These are phyloP conservation scores for Pluteus cervinus DNA, from an alignment of 768 basidiomycete genomes.

Conservation along the genomic window DNA sequence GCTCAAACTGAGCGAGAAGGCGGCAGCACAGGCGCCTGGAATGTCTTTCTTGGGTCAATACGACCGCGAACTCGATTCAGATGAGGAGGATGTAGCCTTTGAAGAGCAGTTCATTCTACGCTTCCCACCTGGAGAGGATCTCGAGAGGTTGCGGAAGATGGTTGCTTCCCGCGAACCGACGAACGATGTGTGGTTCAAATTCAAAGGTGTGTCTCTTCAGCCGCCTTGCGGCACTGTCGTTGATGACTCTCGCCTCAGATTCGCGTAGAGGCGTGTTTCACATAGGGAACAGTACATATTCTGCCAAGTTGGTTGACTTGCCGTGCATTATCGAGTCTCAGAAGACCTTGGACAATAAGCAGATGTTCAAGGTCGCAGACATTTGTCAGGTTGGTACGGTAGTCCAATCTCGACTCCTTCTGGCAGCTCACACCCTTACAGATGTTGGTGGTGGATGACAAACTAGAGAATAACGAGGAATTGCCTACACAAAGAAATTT, in stretches of 20 bases:
- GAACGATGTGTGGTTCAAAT: slow-evolving; percentile 95
- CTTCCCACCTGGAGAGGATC: slow-evolving; percentile 81
- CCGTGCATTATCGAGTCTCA: slow-evolving; percentile 93
- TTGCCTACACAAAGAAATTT: slow-evolving; percentile 59
- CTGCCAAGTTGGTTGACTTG: slow-evolving; percentile 92
- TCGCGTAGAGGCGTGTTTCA: slow-evolving; percentile 89
- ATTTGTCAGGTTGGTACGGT: slow-evolving; percentile 77
- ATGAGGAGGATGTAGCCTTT: slow-evolving; percentile 90
- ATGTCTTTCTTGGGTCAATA: slow-evolving; percentile 88
- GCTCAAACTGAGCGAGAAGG: slow-evolving; percentile 81
- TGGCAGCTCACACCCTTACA: slow-evolving; percentile 24
- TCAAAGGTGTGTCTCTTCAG: slow-evolving; percentile 61
- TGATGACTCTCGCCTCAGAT: slow-evolving; percentile 41
- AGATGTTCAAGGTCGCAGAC: slow-evolving; percentile 98
- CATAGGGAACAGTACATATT: slow-evolving; percentile 72
- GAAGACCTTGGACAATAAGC: slow-evolving; percentile 93
- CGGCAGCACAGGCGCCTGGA: slow-evolving; percentile 74
- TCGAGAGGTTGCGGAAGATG: slow-evolving; percentile 75
- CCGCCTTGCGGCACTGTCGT: background rate
- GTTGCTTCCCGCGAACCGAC: slow-evolving; percentile 70
- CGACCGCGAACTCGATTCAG: slow-evolving; percentile 91
- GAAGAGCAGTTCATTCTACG: slow-evolving; percentile 96
- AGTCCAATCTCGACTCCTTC: slow-evolving; percentile 6
- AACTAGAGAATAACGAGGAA: slow-evolving; percentile 64
- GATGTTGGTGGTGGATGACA: slow-evolving; percentile 91